Base-by-base conservation (phyloP, 192 early-diverging fungal genomes). In the Pecoramyces ruminantium region DNA sequence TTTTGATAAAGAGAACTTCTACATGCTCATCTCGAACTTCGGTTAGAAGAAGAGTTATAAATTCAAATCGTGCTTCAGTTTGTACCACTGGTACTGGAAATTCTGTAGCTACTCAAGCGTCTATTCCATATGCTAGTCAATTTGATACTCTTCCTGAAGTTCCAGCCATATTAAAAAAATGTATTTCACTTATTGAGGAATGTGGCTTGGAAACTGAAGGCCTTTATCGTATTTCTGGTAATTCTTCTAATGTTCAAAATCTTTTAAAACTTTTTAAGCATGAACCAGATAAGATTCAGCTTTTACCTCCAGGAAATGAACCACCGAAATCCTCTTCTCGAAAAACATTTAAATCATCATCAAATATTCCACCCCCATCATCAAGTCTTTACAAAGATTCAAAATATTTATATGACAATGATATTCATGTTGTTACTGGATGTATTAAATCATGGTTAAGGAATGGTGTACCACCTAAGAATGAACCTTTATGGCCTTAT, bases 141-240 rank as follows among this genome's bases (percentile, higher is more conserved):
- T 38, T 83, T 27, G 82, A 83, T 38, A 34, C 77, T 78, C 81
- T 82, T 21, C 85, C 79, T 27, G 84, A 87, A 28, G 84, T 89
- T 13, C 88, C 88, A 21, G 40, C 86, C 11, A 78, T 84, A 12
- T 81, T 89, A 82, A 78, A 80, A 27, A 88, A 88, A 79, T 89
- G 88, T 80, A 84, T 89, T 21, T 58, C 77, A 28, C 67, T 89
- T 78, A 86, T 89, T 80, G 88, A 89, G 38, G 84, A 88, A 30
- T 88, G 88, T 82, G 86, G 87, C n/a, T 29, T 89, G 42, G 85
- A 87, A 27, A 84, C 84, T 16, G 88, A 89, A 82, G 88, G 88
- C 15, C 80, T 89, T 8, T 89, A 89, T 80, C 84, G 88, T 77
- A 83, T 89, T 13, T 87, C 87, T 17, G 88, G 88, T 16, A 88